phyloP scores from a whole-genome alignment of 441 rosid genomes.

The Pelargonium exstipulatum region DNA sequence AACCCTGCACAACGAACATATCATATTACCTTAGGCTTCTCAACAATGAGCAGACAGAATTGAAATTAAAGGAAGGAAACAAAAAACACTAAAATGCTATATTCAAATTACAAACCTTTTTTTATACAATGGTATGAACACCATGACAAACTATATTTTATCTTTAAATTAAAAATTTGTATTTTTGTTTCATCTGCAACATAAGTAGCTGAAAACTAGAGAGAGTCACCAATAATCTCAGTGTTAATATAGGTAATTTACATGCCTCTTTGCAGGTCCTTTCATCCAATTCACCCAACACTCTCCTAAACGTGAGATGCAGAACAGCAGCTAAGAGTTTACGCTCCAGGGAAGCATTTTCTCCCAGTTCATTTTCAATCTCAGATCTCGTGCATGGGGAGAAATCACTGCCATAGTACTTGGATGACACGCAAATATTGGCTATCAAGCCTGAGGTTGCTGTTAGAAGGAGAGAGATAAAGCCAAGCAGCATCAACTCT shows the following conservation, averaged over 20 bases:
- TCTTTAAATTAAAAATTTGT: neutral
- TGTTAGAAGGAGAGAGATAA: conserved; percentile 82
- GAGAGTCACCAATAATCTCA: conserved; percentile 12
- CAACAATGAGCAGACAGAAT: conserved; percentile 6
- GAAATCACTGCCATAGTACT: conserved; percentile 62
- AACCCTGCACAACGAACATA: conserved; percentile 43
- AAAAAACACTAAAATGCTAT: neutral
- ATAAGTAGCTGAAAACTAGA: neutral
- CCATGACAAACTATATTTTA: neutral
- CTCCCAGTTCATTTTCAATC: conserved; percentile 43
- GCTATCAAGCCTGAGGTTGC: conserved; percentile 73
- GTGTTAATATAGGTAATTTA: conserved; percentile 14
- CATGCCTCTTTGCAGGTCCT: conserved; percentile 71
- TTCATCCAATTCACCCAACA: conserved; percentile 34
- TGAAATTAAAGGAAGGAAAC: neutral
- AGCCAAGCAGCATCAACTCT: conserved; percentile 97
- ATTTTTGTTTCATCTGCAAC: neutral
- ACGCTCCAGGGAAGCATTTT: conserved; percentile 40
- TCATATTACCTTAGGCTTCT: conserved; percentile 1
- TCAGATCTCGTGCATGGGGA: conserved; percentile 66
- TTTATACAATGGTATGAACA: neutral
- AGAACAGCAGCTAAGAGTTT: conserved; percentile 38
- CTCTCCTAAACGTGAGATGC: conserved; percentile 40
- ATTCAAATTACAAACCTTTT: neutral
- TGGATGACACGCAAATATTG: conserved; percentile 72